A percentile compares a stretch with the other conserved stretches of the same genome.
Evolutionary conservation across 2,329 filamentous ascomycete genomes (phyloP).

Genomic region (Scedosporium apiospermum): DNA sequence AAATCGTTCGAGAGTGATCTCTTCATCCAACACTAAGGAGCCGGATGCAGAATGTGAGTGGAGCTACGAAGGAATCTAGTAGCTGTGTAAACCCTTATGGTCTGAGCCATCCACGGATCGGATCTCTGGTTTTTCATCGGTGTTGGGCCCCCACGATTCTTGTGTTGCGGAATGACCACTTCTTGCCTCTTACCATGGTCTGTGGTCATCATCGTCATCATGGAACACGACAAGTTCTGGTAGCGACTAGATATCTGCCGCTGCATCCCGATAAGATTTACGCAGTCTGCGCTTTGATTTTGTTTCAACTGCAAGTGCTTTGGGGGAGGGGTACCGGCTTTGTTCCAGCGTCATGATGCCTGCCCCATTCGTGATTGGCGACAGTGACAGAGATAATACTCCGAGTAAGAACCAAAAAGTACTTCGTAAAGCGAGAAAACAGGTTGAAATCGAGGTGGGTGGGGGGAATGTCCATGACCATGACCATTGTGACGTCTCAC

Average conservation of each 20-base stretch:
- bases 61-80: not conserved
- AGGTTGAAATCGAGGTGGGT: not conserved
- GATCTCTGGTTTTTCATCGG: not conserved
- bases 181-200: not conserved
- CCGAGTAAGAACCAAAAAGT: not conserved
- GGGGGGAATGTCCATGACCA: not conserved
- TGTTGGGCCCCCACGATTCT: not conserved
- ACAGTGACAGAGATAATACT: not conserved
- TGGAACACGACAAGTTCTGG: not conserved
- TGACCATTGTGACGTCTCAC: not conserved
- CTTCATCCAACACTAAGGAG: not conserved
- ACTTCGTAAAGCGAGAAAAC: not conserved
- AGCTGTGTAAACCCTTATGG: not conserved
- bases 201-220: not conserved
- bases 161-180: not conserved
- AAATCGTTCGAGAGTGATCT: no score
- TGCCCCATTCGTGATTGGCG: not conserved
- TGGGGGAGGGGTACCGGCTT: not conserved
- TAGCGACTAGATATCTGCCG: not conserved
- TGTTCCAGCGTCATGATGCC: not conserved
- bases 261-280: not conserved
- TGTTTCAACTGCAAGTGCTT: slow-evolving; percentile 4
- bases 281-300: not conserved
- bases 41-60: no score
- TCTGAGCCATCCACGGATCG: not conserved